Percentiles rank a stretch among this genome's conserved stretches.
Conservation (phyloP, 208 protist genomes). For the Trypanosoma theileri region DNA sequence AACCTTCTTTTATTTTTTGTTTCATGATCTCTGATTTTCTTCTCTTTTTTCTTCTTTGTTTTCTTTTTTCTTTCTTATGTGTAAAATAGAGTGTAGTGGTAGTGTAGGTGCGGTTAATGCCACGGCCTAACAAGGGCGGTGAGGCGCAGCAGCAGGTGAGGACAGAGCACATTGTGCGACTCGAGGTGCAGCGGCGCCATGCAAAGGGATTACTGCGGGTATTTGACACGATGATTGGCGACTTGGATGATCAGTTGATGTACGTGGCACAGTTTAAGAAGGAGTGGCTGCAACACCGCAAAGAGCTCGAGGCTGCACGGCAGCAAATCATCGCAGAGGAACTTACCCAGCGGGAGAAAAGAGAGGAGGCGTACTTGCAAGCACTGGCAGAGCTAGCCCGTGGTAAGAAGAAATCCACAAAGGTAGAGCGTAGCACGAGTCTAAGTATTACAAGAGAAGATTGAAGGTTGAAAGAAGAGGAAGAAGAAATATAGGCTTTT, state of each 20-base stretch:
- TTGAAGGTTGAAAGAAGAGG: not conserved
- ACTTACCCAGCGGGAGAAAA: conserved; percentile 5
- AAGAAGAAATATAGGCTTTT: conserved; percentile 5
- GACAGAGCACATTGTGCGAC: conserved; percentile 78
- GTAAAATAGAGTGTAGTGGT: too few species aligned
- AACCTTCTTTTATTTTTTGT: too few species aligned
- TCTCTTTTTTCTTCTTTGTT: not conserved
- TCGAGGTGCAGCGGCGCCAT: conserved; percentile 77
- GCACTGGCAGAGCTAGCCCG: not conserved
- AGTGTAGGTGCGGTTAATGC: too few species aligned
- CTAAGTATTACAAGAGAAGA: not conserved
- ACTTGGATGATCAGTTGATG: conserved; percentile 76
- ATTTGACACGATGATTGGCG: conserved; percentile 58
- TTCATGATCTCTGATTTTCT: too few species aligned
- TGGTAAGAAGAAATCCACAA: not conserved
- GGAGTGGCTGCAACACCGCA: conserved; percentile 75
- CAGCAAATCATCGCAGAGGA: conserved; percentile 60
- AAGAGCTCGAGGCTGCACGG: conserved; percentile 52
- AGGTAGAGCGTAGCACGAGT: conserved; percentile 3
- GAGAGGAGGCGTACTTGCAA: conserved; percentile 7
- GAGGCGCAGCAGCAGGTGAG: conserved; percentile 50
- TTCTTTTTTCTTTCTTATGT: conserved; percentile 13
- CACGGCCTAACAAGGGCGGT: too few species aligned
- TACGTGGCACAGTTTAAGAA: conserved; percentile 85
- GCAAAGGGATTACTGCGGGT: conserved; percentile 72